These are phyloP conservation scores for Purpureocillium takamizusanense DNA, from an alignment of 2,329 filamentous ascomycete species.

Conservation along the genomic window DNA sequence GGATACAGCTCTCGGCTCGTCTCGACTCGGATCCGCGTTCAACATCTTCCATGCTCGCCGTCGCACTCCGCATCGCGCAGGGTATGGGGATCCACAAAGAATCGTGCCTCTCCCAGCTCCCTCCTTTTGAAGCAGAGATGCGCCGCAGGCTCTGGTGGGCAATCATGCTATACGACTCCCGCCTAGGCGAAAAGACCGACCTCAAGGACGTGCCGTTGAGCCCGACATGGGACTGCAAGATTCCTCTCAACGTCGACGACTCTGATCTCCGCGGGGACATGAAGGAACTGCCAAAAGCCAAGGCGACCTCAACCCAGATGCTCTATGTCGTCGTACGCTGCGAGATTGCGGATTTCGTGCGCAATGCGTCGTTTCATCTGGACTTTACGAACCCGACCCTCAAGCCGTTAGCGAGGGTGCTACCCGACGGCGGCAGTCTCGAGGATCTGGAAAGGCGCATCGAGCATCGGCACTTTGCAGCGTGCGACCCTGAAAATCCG, in stretches of 20 bases:
- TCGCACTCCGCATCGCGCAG: conserved; percentile 48
- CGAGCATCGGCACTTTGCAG: conserved; percentile 35
- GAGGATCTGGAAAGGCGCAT: conserved; percentile 27
- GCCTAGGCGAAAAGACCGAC: conserved; percentile 42
- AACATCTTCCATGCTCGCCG: conserved; percentile 40
- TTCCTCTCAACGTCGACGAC: conserved; percentile 36
- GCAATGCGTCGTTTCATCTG: conserved; percentile 23
- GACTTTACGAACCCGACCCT: conserved; percentile 23
- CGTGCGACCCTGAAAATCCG: conserved; percentile 26
- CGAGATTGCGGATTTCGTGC: conserved; percentile 28
- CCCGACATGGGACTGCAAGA: conserved; percentile 31
- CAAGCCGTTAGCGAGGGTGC: conserved; percentile 14
- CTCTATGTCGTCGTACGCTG: conserved; percentile 30
- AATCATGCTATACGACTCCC: conserved; percentile 45
- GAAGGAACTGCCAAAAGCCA: conserved; percentile 19
- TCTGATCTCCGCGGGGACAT: conserved; percentile 33
- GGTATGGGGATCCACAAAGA: conserved; percentile 48
- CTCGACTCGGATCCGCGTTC: conserved; percentile 36
- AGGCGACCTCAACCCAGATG: conserved; percentile 27
- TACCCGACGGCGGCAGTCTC: conserved; percentile 18
- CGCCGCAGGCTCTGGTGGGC: conserved; percentile 55
- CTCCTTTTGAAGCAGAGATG: conserved; percentile 45
- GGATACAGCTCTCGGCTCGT: conserved; percentile 19
- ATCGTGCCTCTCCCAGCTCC: conserved; percentile 13
- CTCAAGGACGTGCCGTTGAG: conserved; percentile 17